Percentiles rank a stretch among this genome's conserved stretches.
Conservation (phyloP, 2,329 filamentous ascomycete genomes). For the Ambrosiella beaveri region DNA sequence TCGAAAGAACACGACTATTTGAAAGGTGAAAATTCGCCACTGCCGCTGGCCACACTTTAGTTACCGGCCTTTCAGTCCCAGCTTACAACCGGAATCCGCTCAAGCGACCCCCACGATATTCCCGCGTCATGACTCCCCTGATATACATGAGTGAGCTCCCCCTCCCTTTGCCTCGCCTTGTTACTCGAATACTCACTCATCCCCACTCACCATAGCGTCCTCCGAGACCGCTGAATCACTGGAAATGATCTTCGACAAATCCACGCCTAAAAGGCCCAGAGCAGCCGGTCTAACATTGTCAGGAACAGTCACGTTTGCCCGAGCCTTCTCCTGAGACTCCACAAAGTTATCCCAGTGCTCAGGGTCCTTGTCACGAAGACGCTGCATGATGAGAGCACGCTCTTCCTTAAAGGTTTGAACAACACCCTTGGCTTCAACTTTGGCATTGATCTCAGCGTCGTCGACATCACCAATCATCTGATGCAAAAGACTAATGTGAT, state of each 20-base stretch:
- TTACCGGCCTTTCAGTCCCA: background rate
- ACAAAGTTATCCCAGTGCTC: constrained; percentile 47
- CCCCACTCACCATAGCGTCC: constrained; percentile 25
- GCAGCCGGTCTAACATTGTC: constrained; percentile 15
- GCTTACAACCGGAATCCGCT: background rate
- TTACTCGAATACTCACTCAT: constrained; percentile 15
- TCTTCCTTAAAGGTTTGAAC: constrained; percentile 45
- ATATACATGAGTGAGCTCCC: background rate
- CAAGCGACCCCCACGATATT: background rate
- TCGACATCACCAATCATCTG: constrained; percentile 46
- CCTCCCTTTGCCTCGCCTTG: background rate
- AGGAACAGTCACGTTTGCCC: constrained; percentile 30
- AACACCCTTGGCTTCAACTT: constrained; percentile 39
- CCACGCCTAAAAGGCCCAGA: constrained; percentile 4
- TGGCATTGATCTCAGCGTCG: constrained; percentile 37
- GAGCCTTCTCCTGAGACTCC: constrained; percentile 42
- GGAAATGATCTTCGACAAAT: constrained; percentile 3
- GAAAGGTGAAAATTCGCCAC: no score
- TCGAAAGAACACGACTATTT: background rate
- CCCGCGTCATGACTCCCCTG: background rate
- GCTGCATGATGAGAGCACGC: constrained; percentile 30
- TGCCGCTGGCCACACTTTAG: no score
- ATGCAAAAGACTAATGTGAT: constrained; percentile 35
- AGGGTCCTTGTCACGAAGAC: constrained; percentile 43
- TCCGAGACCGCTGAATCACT: constrained; percentile 15